Base-by-base conservation (phyloP, 495 filamentous ascomycete species). In the Hypoxylon intermedium region DNA sequence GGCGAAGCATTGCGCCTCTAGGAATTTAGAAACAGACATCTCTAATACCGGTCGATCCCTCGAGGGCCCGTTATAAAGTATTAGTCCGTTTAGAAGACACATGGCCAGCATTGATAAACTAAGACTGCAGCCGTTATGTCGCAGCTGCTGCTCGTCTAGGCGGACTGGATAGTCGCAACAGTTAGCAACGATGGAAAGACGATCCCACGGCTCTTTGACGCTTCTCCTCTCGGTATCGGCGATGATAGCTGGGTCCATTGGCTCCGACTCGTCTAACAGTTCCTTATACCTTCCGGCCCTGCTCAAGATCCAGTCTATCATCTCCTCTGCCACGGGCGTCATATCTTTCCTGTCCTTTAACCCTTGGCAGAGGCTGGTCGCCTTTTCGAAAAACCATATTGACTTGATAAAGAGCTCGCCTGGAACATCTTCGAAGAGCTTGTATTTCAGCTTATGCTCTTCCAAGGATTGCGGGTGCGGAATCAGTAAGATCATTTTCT, bases 111-210 rank as follows among this genome's bases (percentile, higher is more conserved):
- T 36, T 2, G 68, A 68, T 40, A 74, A 30, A 20, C 62, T 67
- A 15, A 67, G 50, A 33, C 67, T 70, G 28, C 31, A 12, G 19
- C 46, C 20, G 13, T 40, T 12, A 16, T 44, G 4, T 26, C 26
- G 31, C 0, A 72, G 53, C 12, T 26, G 20, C 41, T 26, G 7
- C 6, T 9, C 34, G 16, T 69, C 47, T 19, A 73, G 50, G 5
- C 63, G 60, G 5, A 60, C 28, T 0, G 59, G 24, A 42, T 71
- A 73, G 9, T 66, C 30, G 31, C 71, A 73, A 48, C 66, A 71
- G 24, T 71, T 73, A 33, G 63, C 71, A 6, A 58, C 38, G 30
- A 73, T 69, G 28, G 68, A 40, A 21, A 73, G 59, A 5, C 68
- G 58, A 36, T 73, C 66, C 66, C 63, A 73, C 2, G 46, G 44